These are phyloP conservation scores for Leavenworthia alabamica DNA, from an alignment of 345 rosid genomes.

Conservation along the genomic window DNA sequence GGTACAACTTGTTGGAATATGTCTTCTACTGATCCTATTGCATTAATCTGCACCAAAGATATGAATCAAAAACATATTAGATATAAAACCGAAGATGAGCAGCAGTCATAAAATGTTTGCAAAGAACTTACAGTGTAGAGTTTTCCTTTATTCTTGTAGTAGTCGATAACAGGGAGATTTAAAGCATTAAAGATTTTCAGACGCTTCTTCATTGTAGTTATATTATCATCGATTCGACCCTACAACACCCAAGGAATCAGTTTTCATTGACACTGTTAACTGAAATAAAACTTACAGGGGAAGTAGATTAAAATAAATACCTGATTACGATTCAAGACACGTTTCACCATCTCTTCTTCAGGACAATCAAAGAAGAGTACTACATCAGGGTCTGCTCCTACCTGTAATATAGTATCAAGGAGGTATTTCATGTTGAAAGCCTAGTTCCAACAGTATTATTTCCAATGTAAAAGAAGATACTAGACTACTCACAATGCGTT, in stretches of 20 bases:
- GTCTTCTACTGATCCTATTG: conserved; percentile 76
- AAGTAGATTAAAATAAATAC: conserved; percentile 29
- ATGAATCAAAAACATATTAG: not conserved
- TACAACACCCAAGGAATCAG: conserved; percentile 23
- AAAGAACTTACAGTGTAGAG: conserved; percentile 47
- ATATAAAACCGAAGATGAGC: not conserved
- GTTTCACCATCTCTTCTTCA: conserved; percentile 65
- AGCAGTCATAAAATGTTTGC: not conserved
- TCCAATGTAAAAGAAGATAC: not conserved
- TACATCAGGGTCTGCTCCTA: conserved; percentile 51
- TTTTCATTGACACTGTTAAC: not conserved
- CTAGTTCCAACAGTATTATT: not conserved
- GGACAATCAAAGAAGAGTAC: conserved; percentile 77
- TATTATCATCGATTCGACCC: conserved; percentile 83
- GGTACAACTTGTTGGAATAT: conserved; percentile 70
- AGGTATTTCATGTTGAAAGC: not conserved
- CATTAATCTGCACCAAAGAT: conserved; percentile 59
- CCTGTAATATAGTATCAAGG: conserved; percentile 26
- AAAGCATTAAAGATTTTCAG: conserved; percentile 48
- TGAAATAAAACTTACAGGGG: not conserved
- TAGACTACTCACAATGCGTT: conserved; percentile 46
- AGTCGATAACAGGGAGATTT: conserved; percentile 65
- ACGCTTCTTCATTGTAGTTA: conserved; percentile 57
- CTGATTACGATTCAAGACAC: conserved; percentile 69
- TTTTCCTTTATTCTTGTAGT: conserved; percentile 74